Evolutionary conservation across 2,329 filamentous ascomycete species (phyloP).

Genomic region (Phialocephala subalpina): DNA sequence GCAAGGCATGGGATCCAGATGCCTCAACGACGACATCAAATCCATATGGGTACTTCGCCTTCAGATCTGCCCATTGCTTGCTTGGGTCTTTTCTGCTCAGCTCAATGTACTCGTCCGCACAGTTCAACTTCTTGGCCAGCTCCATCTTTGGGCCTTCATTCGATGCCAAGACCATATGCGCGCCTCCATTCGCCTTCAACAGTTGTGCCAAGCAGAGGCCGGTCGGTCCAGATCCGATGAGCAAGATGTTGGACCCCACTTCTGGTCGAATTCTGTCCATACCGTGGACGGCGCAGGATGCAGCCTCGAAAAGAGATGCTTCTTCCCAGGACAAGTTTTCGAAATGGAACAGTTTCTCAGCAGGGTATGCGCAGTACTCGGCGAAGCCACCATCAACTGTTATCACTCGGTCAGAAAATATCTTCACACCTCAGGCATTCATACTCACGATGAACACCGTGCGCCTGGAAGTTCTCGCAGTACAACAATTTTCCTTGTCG

Average conservation of each 20-base stretch:
- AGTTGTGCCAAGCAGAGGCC: conserved; percentile 28
- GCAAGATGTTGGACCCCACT: conserved; percentile 32
- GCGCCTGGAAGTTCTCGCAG: conserved; percentile 32
- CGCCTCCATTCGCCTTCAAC: conserved; percentile 30
- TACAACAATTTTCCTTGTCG: conserved; percentile 32
- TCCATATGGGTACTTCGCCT: conserved; percentile 31
- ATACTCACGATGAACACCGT: conserved; percentile 31
- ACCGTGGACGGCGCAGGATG: conserved; percentile 29
- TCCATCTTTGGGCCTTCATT: conserved; percentile 31
- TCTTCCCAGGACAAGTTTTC: conserved; percentile 31
- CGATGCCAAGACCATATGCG: conserved; percentile 30
- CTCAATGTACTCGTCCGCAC: conserved; percentile 31
- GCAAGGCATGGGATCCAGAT: conserved; percentile 27
- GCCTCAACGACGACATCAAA: conserved; percentile 32
- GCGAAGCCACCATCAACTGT: conserved; percentile 30
- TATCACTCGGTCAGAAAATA: not conserved
- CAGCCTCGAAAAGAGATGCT: conserved; percentile 29
- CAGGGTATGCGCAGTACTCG: conserved; percentile 32
- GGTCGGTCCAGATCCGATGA: conserved; percentile 29
- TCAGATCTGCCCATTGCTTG: conserved; percentile 31
- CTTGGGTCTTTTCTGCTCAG: conserved; percentile 24
- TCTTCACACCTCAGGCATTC: not conserved
- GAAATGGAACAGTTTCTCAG: conserved; percentile 31
- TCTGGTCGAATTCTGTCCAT: conserved; percentile 33
- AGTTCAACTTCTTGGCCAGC: conserved; percentile 30